Percentiles rank a stretch among this genome's conserved stretches.
Conservation (phyloP, 2,329 filamentous ascomycete genomes). For the Botryosphaeria agaves region DNA sequence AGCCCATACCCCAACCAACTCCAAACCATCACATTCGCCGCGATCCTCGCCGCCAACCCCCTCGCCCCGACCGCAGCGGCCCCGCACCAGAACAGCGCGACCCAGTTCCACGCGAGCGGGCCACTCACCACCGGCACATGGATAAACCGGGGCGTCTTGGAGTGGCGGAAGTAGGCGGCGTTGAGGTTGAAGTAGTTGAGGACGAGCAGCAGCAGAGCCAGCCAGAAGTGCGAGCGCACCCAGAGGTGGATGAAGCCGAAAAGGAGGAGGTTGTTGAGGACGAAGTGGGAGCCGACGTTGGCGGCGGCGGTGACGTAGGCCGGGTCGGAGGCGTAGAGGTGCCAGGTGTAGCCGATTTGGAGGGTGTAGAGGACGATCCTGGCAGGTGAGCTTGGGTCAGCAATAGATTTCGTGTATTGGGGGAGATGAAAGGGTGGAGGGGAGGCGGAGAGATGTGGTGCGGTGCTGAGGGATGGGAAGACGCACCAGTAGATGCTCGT, state of each 20-base stretch:
- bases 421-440: too few relatives aligned
- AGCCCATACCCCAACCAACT: slow-evolving; percentile 57
- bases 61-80: slow-evolving; percentile 61
- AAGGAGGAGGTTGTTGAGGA: slow-evolving; percentile 68
- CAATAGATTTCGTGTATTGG: neutral
- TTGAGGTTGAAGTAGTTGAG: slow-evolving; percentile 71
- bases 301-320: slow-evolving; percentile 51
- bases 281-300: slow-evolving; percentile 69
- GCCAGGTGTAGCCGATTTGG: slow-evolving; percentile 57
- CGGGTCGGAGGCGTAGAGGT: slow-evolving; percentile 53
- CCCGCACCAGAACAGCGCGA: slow-evolving; percentile 78
- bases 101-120: slow-evolving; percentile 72
- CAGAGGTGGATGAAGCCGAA: slow-evolving; percentile 74
- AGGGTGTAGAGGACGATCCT: slow-evolving; percentile 59
- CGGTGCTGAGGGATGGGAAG: too few relatives aligned
- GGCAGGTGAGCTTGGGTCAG: neutral
- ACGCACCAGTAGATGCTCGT: slow-evolving; percentile 59
- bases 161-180: slow-evolving; percentile 54
- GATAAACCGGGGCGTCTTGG: slow-evolving; percentile 51
- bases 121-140: slow-evolving; percentile 60
- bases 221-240: slow-evolving; percentile 56
- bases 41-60: slow-evolving; percentile 51
- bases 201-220: slow-evolving; percentile 58
- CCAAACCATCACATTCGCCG: slow-evolving; percentile 84
- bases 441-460: too few relatives aligned